Base-by-base conservation (phyloP, 2,329 filamentous ascomycete genomes). In the Cladorrhinum sp. region DNA sequence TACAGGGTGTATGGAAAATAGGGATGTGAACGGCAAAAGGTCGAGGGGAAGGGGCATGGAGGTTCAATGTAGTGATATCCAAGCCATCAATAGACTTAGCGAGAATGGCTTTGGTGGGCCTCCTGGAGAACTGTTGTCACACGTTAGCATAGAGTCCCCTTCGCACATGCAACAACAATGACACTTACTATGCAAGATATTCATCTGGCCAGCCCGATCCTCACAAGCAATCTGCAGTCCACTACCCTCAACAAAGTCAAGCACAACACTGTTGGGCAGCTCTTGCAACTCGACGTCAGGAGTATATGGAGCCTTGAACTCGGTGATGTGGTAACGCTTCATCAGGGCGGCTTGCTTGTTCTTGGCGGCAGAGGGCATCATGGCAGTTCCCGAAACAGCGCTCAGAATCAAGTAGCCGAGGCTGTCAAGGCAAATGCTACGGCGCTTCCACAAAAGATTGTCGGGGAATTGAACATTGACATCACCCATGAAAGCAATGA, bases 391-490 rank as follows among this genome's bases (percentile, higher is more conserved):
- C 63, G 86, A 86, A 18, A 88, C 83, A 8, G 87, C 82, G 48
- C 88, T 90, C 63, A 99, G 82, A 60, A 96, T 87, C 41, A 99
- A 78, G 74, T 90, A 92, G 18, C 93, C 95, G 62, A 89, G 82
- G 8, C 87, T 85, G 73, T 98, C 93, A 59, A 99, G 85, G 65
- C 89, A 89, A 76, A 97, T 87, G 69, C 89, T 92, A 62, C 95
- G 87, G 58, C 93, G 89, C 78, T 98, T 99, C 95, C 95, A 99
- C 12, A 99, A 82, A 51, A 99, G 81, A 58, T 92, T 96, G 72
- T 98, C 93, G 0, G 95, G 95, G 72, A 99, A 97, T 73, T 99
- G 95, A 10, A 98, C 91, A 69, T 99, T 98, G 64, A 99, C 88
- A 70, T 97, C 91, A 53, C 93, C 92, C 74, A 96, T 83, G 63